phyloP scores from a whole-genome alignment of 192 early-diverging fungal genomes.

The Linderina pennispora region DNA sequence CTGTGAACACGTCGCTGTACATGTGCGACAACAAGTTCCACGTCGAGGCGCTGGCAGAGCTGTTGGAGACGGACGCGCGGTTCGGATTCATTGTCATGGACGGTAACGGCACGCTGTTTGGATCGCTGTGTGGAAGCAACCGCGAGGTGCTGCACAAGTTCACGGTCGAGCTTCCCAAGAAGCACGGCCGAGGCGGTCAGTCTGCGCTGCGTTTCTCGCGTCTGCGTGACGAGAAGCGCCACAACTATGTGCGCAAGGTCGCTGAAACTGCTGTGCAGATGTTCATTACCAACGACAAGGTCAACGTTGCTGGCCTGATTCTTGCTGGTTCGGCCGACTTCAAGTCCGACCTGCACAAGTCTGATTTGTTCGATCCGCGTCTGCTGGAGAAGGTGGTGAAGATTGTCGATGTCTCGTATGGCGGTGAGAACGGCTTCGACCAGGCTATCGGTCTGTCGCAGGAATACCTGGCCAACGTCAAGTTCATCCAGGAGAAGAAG shows the following conservation, averaged over 20 bases:
- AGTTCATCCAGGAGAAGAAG: slow-evolving; percentile 99
- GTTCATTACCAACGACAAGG: slow-evolving; percentile 90
- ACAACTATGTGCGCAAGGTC: slow-evolving; percentile 98
- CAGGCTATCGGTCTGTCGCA: slow-evolving; percentile 92
- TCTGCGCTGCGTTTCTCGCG: slow-evolving; percentile 99
- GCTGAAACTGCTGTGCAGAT: slow-evolving; percentile 95
- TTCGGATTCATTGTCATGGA: slow-evolving; percentile 99
- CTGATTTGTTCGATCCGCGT: slow-evolving; percentile 94
- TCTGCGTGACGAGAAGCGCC: slow-evolving; percentile 97
- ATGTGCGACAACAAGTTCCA: slow-evolving; percentile 99
- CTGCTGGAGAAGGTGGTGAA: slow-evolving; percentile 85
- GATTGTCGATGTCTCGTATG: slow-evolving; percentile 96
- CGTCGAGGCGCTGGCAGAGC: slow-evolving; percentile 83
- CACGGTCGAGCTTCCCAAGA: slow-evolving; percentile 96
- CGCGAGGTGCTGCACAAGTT: slow-evolving; percentile 93
- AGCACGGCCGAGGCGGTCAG: slow-evolving; percentile 99
- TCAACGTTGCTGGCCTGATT: slow-evolving; percentile 63
- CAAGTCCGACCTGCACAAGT: slow-evolving; percentile 93
- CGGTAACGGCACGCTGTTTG: slow-evolving; percentile 95
- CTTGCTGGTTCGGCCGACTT: slow-evolving; percentile 99
- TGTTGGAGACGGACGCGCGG: slow-evolving; percentile 89
- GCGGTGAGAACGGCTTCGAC: slow-evolving; percentile 99
- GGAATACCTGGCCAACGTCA: slow-evolving; percentile 91
- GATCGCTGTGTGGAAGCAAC: slow-evolving; percentile 88
- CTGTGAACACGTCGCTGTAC: slow-evolving; percentile 98